Evolutionary conservation across 2,329 filamentous ascomycete genomes (phyloP).

Genomic region (Pseudogymnoascus sp.): DNA sequence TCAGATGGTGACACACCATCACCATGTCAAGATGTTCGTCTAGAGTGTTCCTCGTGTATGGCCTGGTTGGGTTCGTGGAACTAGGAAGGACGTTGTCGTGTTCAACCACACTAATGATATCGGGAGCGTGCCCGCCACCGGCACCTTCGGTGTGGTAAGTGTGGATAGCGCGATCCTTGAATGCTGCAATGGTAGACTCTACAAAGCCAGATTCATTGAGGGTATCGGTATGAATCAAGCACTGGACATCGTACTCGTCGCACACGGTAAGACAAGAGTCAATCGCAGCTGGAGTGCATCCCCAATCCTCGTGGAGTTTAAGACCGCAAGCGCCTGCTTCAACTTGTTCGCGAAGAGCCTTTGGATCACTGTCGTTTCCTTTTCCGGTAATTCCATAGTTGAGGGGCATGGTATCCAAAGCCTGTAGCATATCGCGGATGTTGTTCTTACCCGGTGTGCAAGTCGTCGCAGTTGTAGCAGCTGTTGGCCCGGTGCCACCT

Average conservation of each 20-base stretch:
- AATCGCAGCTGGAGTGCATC: conserved; percentile 82
- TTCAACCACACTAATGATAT: conserved; percentile 92
- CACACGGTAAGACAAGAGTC: conserved; percentile 79
- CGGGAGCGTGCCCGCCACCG: conserved; percentile 87
- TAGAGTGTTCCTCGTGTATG: conserved; percentile 84
- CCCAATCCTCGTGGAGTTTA: conserved; percentile 97
- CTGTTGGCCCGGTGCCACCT: conserved; percentile 87
- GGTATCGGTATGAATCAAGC: conserved; percentile 90
- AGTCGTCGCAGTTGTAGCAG: conserved; percentile 84
- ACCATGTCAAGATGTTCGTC: conserved; percentile 98
- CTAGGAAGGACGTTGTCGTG: conserved; percentile 81
- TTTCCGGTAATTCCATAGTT: conserved; percentile 92
- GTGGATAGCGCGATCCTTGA: conserved; percentile 84
- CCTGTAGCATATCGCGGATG: conserved; percentile 84
- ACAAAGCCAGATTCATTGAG: conserved; percentile 97
- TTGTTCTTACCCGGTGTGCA: conserved; percentile 82
- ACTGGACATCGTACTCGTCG: conserved; percentile 87
- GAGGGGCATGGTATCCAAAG: conserved; percentile 70
- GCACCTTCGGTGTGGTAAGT: conserved; percentile 97
- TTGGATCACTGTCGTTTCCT: conserved; percentile 72
- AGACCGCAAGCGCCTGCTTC: conserved; percentile 80
- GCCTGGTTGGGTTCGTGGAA: conserved; percentile 86
- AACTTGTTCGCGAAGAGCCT: conserved; percentile 70
- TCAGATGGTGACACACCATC: conserved; percentile 95
- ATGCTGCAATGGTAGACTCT: conserved; percentile 77